These are phyloP conservation scores for Solanum piurae DNA, from an alignment of 257 asterid genomes.

Conservation along the genomic window DNA sequence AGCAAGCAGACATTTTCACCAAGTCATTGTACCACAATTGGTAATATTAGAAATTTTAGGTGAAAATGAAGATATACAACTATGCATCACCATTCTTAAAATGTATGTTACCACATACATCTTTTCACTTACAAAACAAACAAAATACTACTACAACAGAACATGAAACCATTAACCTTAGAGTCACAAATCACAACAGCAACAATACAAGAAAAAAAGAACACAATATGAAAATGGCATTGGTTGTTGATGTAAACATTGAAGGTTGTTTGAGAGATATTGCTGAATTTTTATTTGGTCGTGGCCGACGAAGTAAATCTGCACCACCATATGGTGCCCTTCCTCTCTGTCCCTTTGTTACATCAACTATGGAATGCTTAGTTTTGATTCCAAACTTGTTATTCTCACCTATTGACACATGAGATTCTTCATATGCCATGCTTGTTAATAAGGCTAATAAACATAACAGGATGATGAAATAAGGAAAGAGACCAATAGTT, in stretches of 20 bases:
- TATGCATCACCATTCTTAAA: neutral
- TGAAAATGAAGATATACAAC: neutral
- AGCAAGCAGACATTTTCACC: no score
- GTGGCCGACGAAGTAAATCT: slow-evolving; percentile 21
- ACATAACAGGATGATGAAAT: slow-evolving; percentile 18
- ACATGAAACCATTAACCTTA: neutral
- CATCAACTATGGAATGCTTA: slow-evolving; percentile 1
- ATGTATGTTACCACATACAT: neutral
- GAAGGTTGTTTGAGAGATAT: neutral
- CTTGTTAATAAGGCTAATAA: slow-evolving; percentile 7
- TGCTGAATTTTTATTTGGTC: slow-evolving; percentile 4
- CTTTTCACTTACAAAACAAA: neutral
- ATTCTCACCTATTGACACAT: neutral
- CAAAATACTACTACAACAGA: neutral
- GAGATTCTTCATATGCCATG: slow-evolving; percentile 16
- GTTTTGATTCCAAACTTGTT: neutral
- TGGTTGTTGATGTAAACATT: neutral
- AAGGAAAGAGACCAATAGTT: slow-evolving; percentile 14
- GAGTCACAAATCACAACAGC: neutral
- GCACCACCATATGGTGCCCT: slow-evolving; percentile 37
- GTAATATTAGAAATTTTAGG: neutral
- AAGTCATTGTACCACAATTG: neutral
- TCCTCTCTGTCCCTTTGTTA: slow-evolving; percentile 15
- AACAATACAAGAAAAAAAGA: neutral
- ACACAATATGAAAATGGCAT: slow-evolving; percentile 9